These are phyloP conservation scores for Amaranthus hypochondriacus DNA, from an alignment of 148 eudicot species.

Conservation along the genomic window DNA sequence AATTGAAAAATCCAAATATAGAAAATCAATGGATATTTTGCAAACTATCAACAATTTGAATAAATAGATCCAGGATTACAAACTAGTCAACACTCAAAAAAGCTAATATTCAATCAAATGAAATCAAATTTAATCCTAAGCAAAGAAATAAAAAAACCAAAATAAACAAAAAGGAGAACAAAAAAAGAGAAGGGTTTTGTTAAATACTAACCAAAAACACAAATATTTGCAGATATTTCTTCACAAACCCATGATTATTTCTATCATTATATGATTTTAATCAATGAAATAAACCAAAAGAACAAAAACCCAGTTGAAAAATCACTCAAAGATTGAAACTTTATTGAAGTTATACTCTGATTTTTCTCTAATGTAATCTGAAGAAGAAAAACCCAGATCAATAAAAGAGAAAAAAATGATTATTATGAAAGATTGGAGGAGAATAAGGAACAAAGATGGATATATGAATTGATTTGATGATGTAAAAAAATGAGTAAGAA, in stretches of 20 bases:
- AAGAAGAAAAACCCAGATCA: conserved; percentile 24
- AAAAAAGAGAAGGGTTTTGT: not conserved
- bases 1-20: not conserved
- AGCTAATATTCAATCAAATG: conserved; percentile 13
- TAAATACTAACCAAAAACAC: conserved; percentile 17
- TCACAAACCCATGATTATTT: conserved; percentile 22
- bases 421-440: conserved; percentile 20
- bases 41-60: not conserved
- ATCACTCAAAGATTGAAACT: conserved; percentile 9
- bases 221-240: conserved; percentile 13
- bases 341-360: not conserved
- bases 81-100: conserved; percentile 23
- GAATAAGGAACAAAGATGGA: conserved; percentile 8
- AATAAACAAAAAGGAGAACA: not conserved
- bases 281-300: not conserved
- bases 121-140: not conserved
- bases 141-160: conserved; percentile 7
- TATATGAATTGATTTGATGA: conserved; percentile 1
- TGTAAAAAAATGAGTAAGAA: conserved; percentile 15
- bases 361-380: not conserved
- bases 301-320: conserved; percentile 21
- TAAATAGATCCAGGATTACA: conserved; percentile 22
- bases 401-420: not conserved
- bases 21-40: not conserved
- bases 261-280: not conserved